Base-by-base conservation (phyloP, 2,329 filamentous ascomycete genomes). In the Thelonectria olida region DNA sequence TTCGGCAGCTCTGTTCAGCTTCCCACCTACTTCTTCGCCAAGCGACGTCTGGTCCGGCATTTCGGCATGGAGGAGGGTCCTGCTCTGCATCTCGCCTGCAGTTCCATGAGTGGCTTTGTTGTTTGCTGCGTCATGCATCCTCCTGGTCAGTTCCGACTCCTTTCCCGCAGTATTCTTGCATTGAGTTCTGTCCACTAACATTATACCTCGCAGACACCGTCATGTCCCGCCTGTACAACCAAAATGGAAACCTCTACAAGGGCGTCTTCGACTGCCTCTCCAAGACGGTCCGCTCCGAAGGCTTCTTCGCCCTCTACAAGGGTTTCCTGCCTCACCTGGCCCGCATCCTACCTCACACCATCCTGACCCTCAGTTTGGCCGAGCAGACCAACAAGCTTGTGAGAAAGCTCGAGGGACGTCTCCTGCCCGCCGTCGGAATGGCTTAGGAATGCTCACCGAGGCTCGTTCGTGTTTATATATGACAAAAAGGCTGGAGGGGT, bases 161-260 rank as follows among this genome's bases (percentile, higher is more conserved):
- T 15, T 39, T 20, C 10, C 28, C 9, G 10, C n/a, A n/a, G n/a
- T n/a, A 31, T 13, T 5, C 19, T 34, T 2, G 28, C 19, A 36
- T 17, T 25, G 8, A 7, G 12, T 39, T 45, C 5, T n/a, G 7
- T 25, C 31, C 7, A 25, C 54, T 41, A 53, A 47, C 65, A 23
- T 22, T 23, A n/a, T n/a, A 19, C 52, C 70, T 23, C 34, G 8
- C 63, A 86, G 96, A 99, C 77, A 99, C 96, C 5, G 92, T 99
- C 80, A 99, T 99, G 96, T 96, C 93, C 64, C 91, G 96, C 65
- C 90, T 99, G 84, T 99, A 99, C 84, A 99, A 99, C 82, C 96
- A 99, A 78, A 97, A 94, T 64, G 96, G 96, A 53, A 97, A 97
- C 75, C 85, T 99, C n/a, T 99, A 99, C 83, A 90, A 86, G 69